These are phyloP conservation scores for Polyrhizophydium stewartii DNA, from an alignment of 371 early-diverging fungal genomes.

Conservation along the genomic window DNA sequence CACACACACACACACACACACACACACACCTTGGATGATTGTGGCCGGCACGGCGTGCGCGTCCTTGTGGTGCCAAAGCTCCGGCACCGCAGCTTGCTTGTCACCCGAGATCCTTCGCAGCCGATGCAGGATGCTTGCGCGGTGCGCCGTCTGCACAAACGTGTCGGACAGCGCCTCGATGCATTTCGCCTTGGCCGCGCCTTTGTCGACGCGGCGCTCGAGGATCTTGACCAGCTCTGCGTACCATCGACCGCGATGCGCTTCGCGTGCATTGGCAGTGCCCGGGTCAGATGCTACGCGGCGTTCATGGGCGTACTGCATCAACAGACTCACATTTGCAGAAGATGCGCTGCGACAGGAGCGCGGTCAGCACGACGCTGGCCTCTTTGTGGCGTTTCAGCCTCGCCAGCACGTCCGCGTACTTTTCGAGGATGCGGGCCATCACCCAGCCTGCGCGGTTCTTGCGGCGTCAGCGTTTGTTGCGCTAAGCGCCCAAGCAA, in stretches of 20 bases:
- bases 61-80: neutral
- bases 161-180: conserved; percentile 17
- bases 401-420: neutral
- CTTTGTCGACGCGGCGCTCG: neutral
- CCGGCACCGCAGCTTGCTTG: neutral
- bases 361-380: conserved; percentile 1
- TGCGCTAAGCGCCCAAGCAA: conserved; percentile 6
- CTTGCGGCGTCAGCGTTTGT: conserved; percentile 5
- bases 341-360: conserved; percentile 18
- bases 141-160: conserved; percentile 6
- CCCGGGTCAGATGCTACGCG: neutral
- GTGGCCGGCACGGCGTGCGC: neutral
- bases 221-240: conserved; percentile 14
- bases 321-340: neutral
- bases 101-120: neutral
- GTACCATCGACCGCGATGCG: conserved; percentile 21
- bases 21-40: neutral
- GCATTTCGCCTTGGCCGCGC: conserved; percentile 10
- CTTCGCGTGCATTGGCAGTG: neutral
- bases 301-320: neutral
- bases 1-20: too few relatives aligned
- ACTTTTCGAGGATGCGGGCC: conserved; percentile 17
- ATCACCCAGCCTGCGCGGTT: conserved; percentile 10
- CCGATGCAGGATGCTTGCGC: neutral
- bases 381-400: conserved; percentile 5